Evolutionary conservation across 352 stramenopile genomes (phyloP).

Genomic region (Hyaloperonospora brassicae): DNA sequence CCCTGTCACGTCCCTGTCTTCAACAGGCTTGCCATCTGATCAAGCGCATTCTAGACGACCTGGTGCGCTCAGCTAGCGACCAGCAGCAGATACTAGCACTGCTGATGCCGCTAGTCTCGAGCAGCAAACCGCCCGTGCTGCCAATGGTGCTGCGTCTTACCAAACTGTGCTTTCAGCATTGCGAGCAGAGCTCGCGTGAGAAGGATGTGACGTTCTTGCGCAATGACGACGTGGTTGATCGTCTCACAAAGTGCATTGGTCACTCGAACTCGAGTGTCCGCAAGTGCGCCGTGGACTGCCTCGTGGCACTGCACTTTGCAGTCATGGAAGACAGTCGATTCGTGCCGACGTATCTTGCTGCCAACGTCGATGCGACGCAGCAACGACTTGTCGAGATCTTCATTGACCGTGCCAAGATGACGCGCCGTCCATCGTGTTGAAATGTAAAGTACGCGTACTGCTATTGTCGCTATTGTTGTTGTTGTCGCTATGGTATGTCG

Average conservation of each 20-base stretch:
- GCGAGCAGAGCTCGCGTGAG: slow-evolving; percentile 12
- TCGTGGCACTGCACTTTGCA: slow-evolving; percentile 63
- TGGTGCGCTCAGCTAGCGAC: too few species aligned
- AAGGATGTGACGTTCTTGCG: slow-evolving; percentile 26
- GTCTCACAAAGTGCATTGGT: slow-evolving; percentile 30
- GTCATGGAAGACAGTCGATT: slow-evolving; percentile 35
- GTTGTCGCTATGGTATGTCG: too few species aligned
- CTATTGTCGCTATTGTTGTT: too few species aligned
- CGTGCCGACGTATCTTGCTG: slow-evolving; percentile 35
- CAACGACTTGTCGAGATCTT: slow-evolving; percentile 65
- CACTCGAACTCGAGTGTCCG: slow-evolving; percentile 59
- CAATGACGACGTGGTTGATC: slow-evolving; percentile 23
- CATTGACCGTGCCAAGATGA: slow-evolving; percentile 52
- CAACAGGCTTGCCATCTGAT: too few species aligned
- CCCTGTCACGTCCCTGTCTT: too few species aligned
- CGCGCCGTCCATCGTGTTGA: slow-evolving; percentile 22
- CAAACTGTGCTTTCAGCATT: slow-evolving; percentile 33
- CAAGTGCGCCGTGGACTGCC: slow-evolving; percentile 53
- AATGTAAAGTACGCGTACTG: not conserved
- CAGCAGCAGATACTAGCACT: slow-evolving; percentile 21
- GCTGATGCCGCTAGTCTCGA: slow-evolving; percentile 33
- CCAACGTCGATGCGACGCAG: slow-evolving; percentile 45
- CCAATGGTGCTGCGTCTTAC: slow-evolving; percentile 47
- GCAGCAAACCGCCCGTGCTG: slow-evolving; percentile 33
- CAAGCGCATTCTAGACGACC: too few species aligned